A percentile compares a stretch with the other conserved stretches of the same genome.
Conservation (phyloP, 208 protist genomes). For the Crithidia acanthocephali region DNA sequence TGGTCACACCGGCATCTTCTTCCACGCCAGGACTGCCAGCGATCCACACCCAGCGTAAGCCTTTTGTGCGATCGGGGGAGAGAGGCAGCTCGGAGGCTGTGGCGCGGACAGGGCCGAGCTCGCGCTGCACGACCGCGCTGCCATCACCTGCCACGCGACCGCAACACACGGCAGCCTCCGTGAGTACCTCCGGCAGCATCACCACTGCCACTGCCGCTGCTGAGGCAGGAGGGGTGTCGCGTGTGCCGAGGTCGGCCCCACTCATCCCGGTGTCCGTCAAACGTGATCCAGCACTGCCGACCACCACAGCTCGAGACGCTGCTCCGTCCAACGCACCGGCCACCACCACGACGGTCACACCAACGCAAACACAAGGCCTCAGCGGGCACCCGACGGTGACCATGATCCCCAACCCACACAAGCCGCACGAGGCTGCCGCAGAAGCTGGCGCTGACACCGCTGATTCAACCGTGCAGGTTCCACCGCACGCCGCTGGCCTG, state of each 20-base stretch:
- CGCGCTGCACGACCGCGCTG: slow-evolving; percentile 16
- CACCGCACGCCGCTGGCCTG: background rate
- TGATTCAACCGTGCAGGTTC: background rate
- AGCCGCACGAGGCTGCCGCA: background rate
- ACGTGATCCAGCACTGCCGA: background rate
- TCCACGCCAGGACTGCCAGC: background rate
- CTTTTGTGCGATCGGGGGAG: background rate
- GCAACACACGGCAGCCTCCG: background rate
- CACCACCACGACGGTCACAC: background rate
- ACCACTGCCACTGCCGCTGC: no score
- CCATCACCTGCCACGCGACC: background rate
- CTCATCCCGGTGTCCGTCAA: background rate
- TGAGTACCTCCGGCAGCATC: background rate
- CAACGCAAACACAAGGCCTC: background rate
- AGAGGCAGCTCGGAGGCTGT: background rate
- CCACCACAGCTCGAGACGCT: background rate
- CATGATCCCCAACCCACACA: background rate
- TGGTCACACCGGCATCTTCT: background rate
- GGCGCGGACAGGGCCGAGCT: slow-evolving; percentile 9
- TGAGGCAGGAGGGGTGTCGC: background rate
- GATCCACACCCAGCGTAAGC: background rate
- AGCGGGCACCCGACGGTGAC: background rate
- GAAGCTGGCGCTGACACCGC: background rate
- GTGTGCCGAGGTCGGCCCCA: background rate
- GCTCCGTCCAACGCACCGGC: background rate